These are phyloP conservation scores for Massariosphaeria phaeospora DNA, from an alignment of 495 filamentous ascomycete species.

Conservation along the genomic window DNA sequence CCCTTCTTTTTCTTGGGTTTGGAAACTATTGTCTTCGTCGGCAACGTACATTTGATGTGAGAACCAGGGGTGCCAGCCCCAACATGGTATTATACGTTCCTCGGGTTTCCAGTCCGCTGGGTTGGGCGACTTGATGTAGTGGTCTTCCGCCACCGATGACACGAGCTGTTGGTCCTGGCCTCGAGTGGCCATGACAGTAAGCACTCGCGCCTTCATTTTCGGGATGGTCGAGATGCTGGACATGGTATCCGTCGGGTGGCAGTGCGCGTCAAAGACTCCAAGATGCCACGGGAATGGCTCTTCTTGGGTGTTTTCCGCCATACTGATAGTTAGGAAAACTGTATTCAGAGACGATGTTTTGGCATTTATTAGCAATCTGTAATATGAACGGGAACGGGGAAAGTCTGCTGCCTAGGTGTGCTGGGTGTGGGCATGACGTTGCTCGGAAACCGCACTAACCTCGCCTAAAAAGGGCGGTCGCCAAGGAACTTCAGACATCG, in stretches of 20 bases:
- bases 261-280: conserved; percentile 88
- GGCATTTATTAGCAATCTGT: background rate
- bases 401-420: background rate
- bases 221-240: conserved; percentile 60
- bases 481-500: no score
- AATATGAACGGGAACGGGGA: background rate
- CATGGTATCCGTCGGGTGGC: conserved; percentile 98
- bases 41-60: conserved; percentile 67
- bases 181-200: conserved; percentile 89
- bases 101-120: conserved; percentile 13
- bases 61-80: conserved; percentile 99
- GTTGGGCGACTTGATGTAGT: conserved; percentile 37
- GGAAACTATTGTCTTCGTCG: conserved; percentile 48
- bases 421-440: background rate
- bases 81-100: conserved; percentile 64
- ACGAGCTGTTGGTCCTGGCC: conserved; percentile 84
- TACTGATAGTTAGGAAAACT: background rate
- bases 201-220: conserved; percentile 66
- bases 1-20: conserved; percentile 37
- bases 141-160: conserved; percentile 53
- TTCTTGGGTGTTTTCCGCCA: background rate
- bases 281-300: conserved; percentile 72
- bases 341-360: background rate
- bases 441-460: background rate
- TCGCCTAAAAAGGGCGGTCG: background rate